Evolutionary conservation across 371 early-diverging fungal genomes (phyloP), one percentile per base, ranked within the genome.

Genomic region (Chytridium lagenaria): DNA sequence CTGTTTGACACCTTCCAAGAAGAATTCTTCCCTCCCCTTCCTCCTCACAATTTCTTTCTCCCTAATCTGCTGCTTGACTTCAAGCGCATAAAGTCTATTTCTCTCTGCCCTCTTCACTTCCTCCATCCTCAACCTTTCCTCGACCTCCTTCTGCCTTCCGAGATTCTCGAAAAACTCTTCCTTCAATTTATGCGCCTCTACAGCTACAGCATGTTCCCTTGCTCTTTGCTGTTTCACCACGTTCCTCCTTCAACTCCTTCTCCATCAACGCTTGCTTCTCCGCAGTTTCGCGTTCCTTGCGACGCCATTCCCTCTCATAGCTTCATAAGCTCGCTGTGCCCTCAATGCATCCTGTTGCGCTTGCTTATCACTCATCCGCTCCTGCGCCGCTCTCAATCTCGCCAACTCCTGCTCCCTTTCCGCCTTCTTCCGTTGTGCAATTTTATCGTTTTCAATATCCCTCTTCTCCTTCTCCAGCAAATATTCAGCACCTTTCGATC

Each of bases 251-350:
- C 40, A 88, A 75, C 3, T 79, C 83, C 22, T 51, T 19, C 70
- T 86, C 86, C 51, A 75, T 77, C 10, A 59, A 52, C 26, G 57
- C 30, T 0, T 80, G 72, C 69, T 81, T 81, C 69, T 84, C 81
- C 15, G 79, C 75, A 2, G 78, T 67, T 50, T 85, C 84, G 72
- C 84, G 84, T 61, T 86, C 81, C 66, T 86, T 85, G 50, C 81
- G 72, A 28, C 88, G 75, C 85, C 87, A 88, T 28, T 88, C 88
- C 31, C 87, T 78, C 71, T 88, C 88, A 76, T 86, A 82, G 82
- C 83, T 65, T 88, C 88, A 68, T 69, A 78, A 3, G 86, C 86
- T 15, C 88, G 75, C 51, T 80, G 79, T 22, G 86, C 84, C 0
- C 87, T 77, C 40, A 88, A 70, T 0, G 85, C 85, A 55, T 87